A percentile compares a stretch with the other conserved stretches of the same genome.
Evolutionary conservation across 108 stramenopile genomes (phyloP).

Genomic region (Skeletonema costatum): DNA sequence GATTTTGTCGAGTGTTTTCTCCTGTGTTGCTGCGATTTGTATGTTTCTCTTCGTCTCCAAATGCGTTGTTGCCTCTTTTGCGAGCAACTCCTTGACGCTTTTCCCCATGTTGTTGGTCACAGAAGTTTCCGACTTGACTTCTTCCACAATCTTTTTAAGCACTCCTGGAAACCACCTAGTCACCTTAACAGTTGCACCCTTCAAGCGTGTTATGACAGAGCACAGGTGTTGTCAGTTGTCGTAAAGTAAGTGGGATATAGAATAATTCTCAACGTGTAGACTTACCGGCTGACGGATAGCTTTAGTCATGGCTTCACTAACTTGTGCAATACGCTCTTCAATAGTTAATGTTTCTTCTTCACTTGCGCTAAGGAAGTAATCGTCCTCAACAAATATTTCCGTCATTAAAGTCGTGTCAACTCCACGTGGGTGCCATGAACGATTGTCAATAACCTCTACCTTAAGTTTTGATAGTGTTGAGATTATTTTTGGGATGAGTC

Average conservation of each 20-base stretch:
- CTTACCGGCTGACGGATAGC: constrained; percentile 58
- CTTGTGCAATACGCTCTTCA: constrained; percentile 57
- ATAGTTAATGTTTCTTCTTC: constrained; percentile 38
- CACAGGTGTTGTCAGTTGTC: neutral
- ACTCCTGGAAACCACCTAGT: constrained; percentile 83
- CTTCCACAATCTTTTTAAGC: constrained; percentile 66
- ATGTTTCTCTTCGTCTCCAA: constrained; percentile 56
- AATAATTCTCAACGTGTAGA: neutral
- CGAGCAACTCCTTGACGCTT: constrained; percentile 44
- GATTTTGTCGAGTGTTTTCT: constrained; percentile 68
- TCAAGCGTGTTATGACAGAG: neutral
- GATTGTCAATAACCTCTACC: constrained; percentile 79
- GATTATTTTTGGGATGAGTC: constrained; percentile 67
- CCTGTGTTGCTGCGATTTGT: constrained; percentile 55
- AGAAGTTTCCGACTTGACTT: constrained; percentile 50
- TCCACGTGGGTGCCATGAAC: constrained; percentile 78
- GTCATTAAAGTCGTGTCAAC: constrained; percentile 74
- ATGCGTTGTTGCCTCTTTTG: constrained; percentile 50
- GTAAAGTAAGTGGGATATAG: neutral
- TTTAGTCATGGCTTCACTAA: constrained; percentile 31
- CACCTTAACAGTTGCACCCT: constrained; percentile 68
- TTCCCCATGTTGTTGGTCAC: constrained; percentile 3
- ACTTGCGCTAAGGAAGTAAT: constrained; percentile 15
- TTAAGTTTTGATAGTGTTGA: constrained; percentile 44
- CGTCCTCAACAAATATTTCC: constrained; percentile 68